Base-by-base conservation (phyloP, 1,139 yeast species). In the Sugiyamaella pinicola region DNA sequence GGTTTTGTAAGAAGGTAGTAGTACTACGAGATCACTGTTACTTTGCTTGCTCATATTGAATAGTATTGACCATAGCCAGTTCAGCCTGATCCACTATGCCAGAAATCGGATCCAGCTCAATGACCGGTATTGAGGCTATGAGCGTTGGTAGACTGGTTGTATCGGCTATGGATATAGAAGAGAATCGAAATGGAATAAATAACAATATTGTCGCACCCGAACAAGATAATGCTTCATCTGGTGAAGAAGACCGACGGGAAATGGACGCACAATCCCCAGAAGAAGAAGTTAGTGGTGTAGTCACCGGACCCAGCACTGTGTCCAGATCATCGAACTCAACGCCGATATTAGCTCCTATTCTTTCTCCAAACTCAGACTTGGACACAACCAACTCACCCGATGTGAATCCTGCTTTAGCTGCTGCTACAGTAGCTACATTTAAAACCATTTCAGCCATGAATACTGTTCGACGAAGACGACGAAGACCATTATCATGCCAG, bases 401-500 rank as follows among this genome's bases (percentile, higher is more conserved):
- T 12, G 37, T 42, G 3, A 33, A 18, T 15, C 41, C 49, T 4
- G 49, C 35, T 15, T 24, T 45, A 28, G 44, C 50, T 5, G 50
- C 44, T 15, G 43, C 50, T 21, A 39, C 34, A 10, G 22, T 37
- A 19, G 49, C 49, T 2, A 45, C 49, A n/a, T 37, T 37, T 18
- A 45, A 35, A 34, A 28, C 44, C 6, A 29, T 39, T 12, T 38
- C 50, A 2, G 44, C 50, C 29, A 38, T 39, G 39, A 39, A 38
- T 28, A 47, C 43, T 22, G 43, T 47, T 28, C 41, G 48, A 22
- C 56, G 54, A 28, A 51, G 65, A 3, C 45, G 61, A 37, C 49
- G 65, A 31, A 53, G 60, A 1, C 63, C 65, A 3, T 52, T 59
- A 17, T 61, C 64, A 1, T 62, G 65, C 48, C 60, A 59, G 34